Percentiles rank a stretch among this genome's conserved stretches.
Evolutionary conservation across 2,329 filamentous ascomycete species (phyloP).

Genomic region (Ascochyta fabae): DNA sequence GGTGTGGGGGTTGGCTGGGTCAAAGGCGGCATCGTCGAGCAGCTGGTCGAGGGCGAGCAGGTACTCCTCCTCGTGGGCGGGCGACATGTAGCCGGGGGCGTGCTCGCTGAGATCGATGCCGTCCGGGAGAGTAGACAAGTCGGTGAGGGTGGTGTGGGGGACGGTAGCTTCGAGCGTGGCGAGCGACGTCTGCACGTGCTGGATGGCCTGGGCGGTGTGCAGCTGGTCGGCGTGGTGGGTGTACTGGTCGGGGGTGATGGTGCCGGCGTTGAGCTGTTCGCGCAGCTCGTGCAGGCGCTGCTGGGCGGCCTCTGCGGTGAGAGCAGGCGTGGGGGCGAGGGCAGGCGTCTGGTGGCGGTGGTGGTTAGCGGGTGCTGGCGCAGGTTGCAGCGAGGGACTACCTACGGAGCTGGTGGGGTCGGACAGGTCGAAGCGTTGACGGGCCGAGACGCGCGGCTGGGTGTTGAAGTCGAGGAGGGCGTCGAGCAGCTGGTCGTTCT

Average conservation of each 20-base stretch:
- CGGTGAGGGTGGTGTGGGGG: constrained; percentile 47
- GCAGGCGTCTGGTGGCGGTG: too few species aligned
- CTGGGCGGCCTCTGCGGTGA: constrained; percentile 32
- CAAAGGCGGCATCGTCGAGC: constrained; percentile 59
- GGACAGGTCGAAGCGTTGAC: constrained; percentile 75
- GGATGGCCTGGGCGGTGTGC: constrained; percentile 29
- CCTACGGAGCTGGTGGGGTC: constrained; percentile 13
- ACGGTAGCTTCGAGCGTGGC: constrained; percentile 50
- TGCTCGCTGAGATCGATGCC: constrained; percentile 59
- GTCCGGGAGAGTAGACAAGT: constrained; percentile 42
- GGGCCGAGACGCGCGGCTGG: constrained; percentile 75
- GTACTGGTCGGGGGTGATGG: constrained; percentile 41
- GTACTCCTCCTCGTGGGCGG: constrained; percentile 77
- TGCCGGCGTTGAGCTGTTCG: constrained; percentile 39
- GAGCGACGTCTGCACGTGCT: constrained; percentile 41
- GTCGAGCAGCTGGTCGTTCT: constrained; percentile 92
- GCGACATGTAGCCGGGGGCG: constrained; percentile 70
- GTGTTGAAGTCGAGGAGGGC: constrained; percentile 89
- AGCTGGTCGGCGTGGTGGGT: constrained; percentile 26
- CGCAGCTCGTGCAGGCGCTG: constrained; percentile 44
- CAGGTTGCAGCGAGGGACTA: too few species aligned
- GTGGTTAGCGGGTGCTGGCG: not conserved
- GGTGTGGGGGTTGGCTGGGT: constrained; percentile 52
- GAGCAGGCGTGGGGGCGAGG: constrained; percentile 20
- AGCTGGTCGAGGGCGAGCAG: constrained; percentile 68